Base-by-base conservation (phyloP, 345 rosid genomes). In the Hirschfeldia incana region DNA sequence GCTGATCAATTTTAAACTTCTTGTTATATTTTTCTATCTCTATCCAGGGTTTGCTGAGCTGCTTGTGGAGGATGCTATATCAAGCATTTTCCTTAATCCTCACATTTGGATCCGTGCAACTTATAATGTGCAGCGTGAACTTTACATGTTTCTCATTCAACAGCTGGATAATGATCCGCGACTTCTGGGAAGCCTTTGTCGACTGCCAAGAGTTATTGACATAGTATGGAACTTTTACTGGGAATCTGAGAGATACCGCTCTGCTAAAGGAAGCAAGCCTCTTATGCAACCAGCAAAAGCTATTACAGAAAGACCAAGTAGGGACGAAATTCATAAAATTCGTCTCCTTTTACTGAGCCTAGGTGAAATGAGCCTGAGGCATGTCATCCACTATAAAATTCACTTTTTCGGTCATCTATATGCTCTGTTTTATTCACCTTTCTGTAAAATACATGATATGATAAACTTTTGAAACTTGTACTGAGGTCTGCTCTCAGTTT, bases 291-390 rank as follows among this genome's bases (percentile, higher is more conserved):
- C 95, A 65, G 61, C 92, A 30, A 84, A 82, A 58, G 70, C 85
- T 55, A 82, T 88, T 78, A 92, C 88, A 81, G 91, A 89, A 87
- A 88, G 98, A 80, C 97, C 98, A 60, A 82, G 77, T 39, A 85
- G 77, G 73, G 97, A 94, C 26, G 98, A 92, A 86, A 88, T 90
- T 76, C 97, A 80, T 58, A 94, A 94, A 88, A 88, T 92, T 78
- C 97, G 98, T 85, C 97, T 94, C 86, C 90, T 94, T 77, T 84
- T 91, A 69, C 84, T 94, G 83, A 90, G 98, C 83, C 94, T 92
- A 81, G 97, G 97, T 76, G 98, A 94, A 87, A 92, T 94, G 98
- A 88, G 97, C 84, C 91, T 94, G 77, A 89, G 94, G 98, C 94
- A 90, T 84, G 81, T 78, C 72, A 72, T 70, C 82, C 76, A 62